Conservation (phyloP, 148 eudicot genomes). For the Vaccinium darrowii region DNA sequence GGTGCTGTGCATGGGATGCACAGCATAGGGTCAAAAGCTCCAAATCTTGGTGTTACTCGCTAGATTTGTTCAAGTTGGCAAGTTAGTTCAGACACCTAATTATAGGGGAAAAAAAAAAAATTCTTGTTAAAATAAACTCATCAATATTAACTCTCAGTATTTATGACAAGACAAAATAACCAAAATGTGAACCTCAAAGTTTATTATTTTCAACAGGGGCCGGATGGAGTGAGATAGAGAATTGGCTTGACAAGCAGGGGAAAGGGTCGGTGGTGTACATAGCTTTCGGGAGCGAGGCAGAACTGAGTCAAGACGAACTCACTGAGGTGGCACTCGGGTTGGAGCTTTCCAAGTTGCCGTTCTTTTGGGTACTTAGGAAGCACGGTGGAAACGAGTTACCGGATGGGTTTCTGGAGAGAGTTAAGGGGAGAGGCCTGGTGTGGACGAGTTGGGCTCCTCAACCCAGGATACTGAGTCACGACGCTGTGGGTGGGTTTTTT, state of each 20-base stretch:
- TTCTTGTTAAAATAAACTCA: no score
- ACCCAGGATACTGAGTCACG: slow-evolving; percentile 19
- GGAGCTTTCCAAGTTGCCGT: slow-evolving; percentile 23
- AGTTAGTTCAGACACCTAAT: no score
- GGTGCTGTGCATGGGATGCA: no score
- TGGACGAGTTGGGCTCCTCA: slow-evolving; percentile 31
- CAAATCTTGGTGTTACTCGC: no score
- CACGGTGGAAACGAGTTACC: neutral
- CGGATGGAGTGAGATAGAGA: neutral
- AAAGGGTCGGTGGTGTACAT: slow-evolving; percentile 11
- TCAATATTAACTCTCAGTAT: no score
- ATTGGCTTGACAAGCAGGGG: neutral
- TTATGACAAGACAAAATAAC: no score
- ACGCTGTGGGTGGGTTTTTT: slow-evolving; percentile 8
- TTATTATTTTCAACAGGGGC: no score
- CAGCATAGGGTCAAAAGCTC: no score
- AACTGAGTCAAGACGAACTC: slow-evolving; percentile 1
- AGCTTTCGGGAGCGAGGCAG: slow-evolving; percentile 19
- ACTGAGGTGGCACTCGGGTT: slow-evolving; percentile 25
- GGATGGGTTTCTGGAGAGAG: slow-evolving; percentile 8
- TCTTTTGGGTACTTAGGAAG: slow-evolving; percentile 26
- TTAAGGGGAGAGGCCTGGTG: slow-evolving; percentile 10
- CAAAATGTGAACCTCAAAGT: no score
- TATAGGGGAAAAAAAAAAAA: no score
- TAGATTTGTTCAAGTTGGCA: no score